Evolutionary conservation across 2,329 filamentous ascomycete genomes (phyloP).

Genomic region (Scopulariopsis brevicaulis): DNA sequence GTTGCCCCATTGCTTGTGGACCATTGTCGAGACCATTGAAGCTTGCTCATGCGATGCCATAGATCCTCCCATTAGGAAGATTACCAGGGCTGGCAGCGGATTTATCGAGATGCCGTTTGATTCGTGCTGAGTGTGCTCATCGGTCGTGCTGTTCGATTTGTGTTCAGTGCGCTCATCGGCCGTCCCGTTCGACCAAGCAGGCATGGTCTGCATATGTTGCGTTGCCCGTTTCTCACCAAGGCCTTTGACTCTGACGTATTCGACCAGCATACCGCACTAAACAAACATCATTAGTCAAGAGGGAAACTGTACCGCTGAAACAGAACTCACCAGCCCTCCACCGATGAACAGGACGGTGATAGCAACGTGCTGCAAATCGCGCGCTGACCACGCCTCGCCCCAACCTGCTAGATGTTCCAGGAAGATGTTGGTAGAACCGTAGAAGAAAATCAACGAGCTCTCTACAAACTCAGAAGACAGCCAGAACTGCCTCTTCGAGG

Average conservation of each 20-base stretch:
- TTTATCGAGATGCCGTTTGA: constrained; percentile 67
- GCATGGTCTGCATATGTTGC: constrained; percentile 21
- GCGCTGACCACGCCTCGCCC: constrained; percentile 60
- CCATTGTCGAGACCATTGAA: constrained; percentile 77
- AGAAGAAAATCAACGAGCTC: constrained; percentile 80
- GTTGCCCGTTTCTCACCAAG: constrained; percentile 46
- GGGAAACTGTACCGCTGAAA: background rate
- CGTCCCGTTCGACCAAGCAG: constrained; percentile 9
- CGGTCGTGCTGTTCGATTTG: constrained; percentile 27
- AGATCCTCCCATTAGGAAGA: constrained; percentile 81
- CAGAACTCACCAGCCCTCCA: constrained; percentile 61
- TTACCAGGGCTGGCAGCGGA: constrained; percentile 76
- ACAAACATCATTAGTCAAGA: background rate
- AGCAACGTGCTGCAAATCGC: constrained; percentile 83
- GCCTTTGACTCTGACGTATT: constrained; percentile 58
- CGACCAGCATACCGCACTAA: constrained; percentile 72
- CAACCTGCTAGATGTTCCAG: constrained; percentile 74
- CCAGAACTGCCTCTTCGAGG: constrained; percentile 47
- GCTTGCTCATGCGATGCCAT: constrained; percentile 87
- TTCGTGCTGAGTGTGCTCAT: constrained; percentile 39
- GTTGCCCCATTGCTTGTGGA: constrained; percentile 89
- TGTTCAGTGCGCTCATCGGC: constrained; percentile 28
- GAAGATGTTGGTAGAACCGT: constrained; percentile 84
- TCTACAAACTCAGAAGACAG: constrained; percentile 84
- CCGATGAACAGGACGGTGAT: constrained; percentile 93